These are phyloP conservation scores for Papiliotrema fonsecae DNA, from an alignment of 1,284 basidiomycete genomes.

Conservation along the genomic window DNA sequence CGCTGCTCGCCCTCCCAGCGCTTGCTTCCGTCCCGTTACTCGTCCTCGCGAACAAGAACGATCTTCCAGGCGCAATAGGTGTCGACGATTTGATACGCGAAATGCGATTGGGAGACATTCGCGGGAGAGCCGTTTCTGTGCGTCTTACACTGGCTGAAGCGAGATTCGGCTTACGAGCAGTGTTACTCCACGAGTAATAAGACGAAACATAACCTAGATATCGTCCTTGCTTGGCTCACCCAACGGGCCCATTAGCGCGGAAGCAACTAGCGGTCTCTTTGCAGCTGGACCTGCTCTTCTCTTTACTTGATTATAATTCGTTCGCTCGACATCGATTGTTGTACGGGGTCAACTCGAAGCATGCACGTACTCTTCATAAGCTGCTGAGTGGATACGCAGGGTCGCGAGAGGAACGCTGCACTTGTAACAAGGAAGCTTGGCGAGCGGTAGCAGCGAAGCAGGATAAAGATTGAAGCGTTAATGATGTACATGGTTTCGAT, in stretches of 20 bases:
- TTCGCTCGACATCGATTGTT: not conserved
- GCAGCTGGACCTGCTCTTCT: too few relatives aligned
- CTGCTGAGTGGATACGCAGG: too few relatives aligned
- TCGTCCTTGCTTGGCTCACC: slow-evolving; percentile 53
- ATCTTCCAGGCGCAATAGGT: slow-evolving; percentile 69
- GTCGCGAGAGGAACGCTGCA: too few relatives aligned
- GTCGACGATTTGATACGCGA: slow-evolving; percentile 82
- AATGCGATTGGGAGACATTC: slow-evolving; percentile 75
- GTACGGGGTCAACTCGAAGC: too few relatives aligned
- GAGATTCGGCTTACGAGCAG: slow-evolving; percentile 4
- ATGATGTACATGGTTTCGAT: too few relatives aligned
- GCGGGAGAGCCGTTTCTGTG: slow-evolving; percentile 78
- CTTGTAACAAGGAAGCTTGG: too few relatives aligned
- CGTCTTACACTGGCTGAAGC: slow-evolving; percentile 38
- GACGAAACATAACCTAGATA: slow-evolving; percentile 78
- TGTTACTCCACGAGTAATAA: slow-evolving; percentile 66
- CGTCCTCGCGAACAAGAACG: slow-evolving; percentile 95
- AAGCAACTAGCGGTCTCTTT: too few relatives aligned
- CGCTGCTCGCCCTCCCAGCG: slow-evolving; percentile 68
- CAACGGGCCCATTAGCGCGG: slow-evolving; percentile 43
- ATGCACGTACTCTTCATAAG: too few relatives aligned
- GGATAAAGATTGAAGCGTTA: too few relatives aligned
- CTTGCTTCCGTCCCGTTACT: slow-evolving; percentile 78
- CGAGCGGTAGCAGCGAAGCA: too few relatives aligned
- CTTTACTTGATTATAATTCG: too few relatives aligned